phyloP scores from a whole-genome alignment of 208 protist genomes.

The Herpetomonas samuelpessoai region DNA sequence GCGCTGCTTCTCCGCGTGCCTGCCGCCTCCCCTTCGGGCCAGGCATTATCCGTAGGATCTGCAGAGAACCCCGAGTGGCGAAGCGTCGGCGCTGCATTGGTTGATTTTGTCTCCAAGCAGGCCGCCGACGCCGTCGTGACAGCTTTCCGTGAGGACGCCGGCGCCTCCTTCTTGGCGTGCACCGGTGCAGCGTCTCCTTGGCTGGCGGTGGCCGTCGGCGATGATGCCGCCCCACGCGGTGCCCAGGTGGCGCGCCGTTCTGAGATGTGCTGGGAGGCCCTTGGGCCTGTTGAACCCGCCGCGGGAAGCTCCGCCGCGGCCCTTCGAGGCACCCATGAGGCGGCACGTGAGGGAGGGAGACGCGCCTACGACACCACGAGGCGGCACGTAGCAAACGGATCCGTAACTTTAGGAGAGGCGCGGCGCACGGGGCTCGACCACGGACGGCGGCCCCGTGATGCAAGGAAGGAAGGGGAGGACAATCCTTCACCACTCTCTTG shows the following conservation, averaged over 20 bases:
- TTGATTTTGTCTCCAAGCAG: conserved; percentile 25
- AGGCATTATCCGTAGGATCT: background rate
- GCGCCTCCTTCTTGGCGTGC: no score
- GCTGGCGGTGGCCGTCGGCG: no score
- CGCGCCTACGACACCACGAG: conserved; percentile 15
- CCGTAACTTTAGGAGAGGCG: no score
- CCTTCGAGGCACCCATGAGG: background rate
- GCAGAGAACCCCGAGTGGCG: background rate
- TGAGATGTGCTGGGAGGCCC: conserved; percentile 4
- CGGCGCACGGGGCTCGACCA: no score
- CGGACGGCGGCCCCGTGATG: no score
- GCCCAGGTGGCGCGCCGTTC: conserved; percentile 3
- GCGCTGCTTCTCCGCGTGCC: conserved; percentile 22
- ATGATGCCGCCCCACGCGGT: conserved; percentile 15
- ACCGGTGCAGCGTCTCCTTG: no score
- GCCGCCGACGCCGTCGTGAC: conserved; percentile 22
- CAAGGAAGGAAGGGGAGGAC: no score
- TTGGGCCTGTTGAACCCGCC: conserved; percentile 10
- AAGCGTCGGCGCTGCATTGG: conserved; percentile 25
- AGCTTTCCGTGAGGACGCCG: no score
- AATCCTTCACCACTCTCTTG: no score
- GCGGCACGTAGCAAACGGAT: no score
- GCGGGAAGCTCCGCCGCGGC: conserved; percentile 9
- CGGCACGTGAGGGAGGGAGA: conserved; percentile 10
- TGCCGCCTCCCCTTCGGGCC: background rate